A percentile compares a stretch with the other conserved stretches of the same genome.
Conservation (phyloP, 306 rosid genomes). For the Coriaria nepalensis region DNA sequence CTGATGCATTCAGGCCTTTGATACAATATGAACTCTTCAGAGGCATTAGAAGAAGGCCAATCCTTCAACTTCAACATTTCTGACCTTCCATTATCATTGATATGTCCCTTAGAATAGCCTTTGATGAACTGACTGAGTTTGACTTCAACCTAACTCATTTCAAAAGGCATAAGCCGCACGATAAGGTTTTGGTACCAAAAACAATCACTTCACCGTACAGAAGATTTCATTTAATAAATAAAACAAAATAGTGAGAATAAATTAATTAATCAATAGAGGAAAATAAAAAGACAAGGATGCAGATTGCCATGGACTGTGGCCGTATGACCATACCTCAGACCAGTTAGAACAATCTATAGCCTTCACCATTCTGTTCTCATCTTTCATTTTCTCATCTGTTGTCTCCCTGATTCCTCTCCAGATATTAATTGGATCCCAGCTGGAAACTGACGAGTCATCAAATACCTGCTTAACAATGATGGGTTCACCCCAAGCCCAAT, state of each 20-base stretch:
- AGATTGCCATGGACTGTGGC: constrained; percentile 2
- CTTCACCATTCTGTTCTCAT: constrained; percentile 55
- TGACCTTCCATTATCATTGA: constrained; percentile 61
- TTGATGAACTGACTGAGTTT: constrained; percentile 67
- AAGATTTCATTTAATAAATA: too few relatives aligned
- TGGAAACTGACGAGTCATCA: constrained; percentile 57
- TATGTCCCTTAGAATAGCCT: constrained; percentile 61
- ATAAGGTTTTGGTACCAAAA: too few relatives aligned
- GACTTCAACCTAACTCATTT: constrained; percentile 47
- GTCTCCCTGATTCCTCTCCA: constrained; percentile 77
- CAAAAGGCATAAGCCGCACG: constrained; percentile 10
- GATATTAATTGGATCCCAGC: constrained; percentile 83
- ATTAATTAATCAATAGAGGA: not conserved
- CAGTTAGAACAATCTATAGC: constrained; percentile 69
- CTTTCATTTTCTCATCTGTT: constrained; percentile 57
- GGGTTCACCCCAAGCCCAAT: constrained; percentile 77
- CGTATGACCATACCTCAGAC: constrained; percentile 55
- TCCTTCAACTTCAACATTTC: constrained; percentile 71
- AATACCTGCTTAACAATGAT: constrained; percentile 66
- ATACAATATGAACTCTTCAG: constrained; percentile 86
- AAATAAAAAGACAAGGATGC: not conserved
- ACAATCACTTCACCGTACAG: too few relatives aligned
- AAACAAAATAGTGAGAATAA: too few relatives aligned
- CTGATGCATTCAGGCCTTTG: constrained; percentile 94
- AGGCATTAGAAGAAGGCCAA: constrained; percentile 94